Conservation (phyloP, 345 rosid genomes). For the Eutrema heterophyllum region DNA sequence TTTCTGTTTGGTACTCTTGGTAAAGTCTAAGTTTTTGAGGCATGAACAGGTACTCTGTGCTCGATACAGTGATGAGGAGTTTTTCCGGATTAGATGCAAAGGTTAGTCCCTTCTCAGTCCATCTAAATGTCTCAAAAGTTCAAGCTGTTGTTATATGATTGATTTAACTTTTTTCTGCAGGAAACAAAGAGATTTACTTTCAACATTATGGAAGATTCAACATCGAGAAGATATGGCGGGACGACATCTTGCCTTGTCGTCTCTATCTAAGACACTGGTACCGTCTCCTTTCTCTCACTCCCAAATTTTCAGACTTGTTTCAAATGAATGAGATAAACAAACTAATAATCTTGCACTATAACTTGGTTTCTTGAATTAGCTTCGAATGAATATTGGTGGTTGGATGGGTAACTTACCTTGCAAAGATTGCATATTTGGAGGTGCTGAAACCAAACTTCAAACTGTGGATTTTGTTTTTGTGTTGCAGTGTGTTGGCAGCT, state of each 20-base stretch:
- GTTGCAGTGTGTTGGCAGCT: constrained; percentile 81
- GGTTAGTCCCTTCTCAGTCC: constrained; percentile 35
- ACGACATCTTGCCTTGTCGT: constrained; percentile 87
- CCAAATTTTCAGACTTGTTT: background rate
- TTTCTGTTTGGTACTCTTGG: background rate
- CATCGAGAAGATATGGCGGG: constrained; percentile 82
- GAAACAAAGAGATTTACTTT: constrained; percentile 63
- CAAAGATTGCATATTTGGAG: background rate
- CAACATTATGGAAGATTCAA: constrained; percentile 66
- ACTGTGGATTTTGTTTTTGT: background rate
- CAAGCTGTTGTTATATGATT: background rate
- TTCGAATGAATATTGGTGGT: background rate
- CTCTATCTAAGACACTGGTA: constrained; percentile 91
- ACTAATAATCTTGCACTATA: background rate
- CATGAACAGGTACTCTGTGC: constrained; percentile 71
- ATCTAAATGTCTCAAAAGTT: background rate
- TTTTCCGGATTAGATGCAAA: constrained; percentile 66
- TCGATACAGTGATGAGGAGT: constrained; percentile 76
- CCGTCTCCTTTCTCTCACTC: constrained; percentile 1
- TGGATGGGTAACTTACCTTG: no score
- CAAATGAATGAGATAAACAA: background rate
- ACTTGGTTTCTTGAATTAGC: background rate
- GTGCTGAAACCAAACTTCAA: background rate
- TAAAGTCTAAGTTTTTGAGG: constrained; percentile 6
- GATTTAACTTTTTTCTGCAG: constrained; percentile 32